Conservation (phyloP, 1,284 basidiomycete species). For the Sporisorium iseilematis-ciliati region DNA sequence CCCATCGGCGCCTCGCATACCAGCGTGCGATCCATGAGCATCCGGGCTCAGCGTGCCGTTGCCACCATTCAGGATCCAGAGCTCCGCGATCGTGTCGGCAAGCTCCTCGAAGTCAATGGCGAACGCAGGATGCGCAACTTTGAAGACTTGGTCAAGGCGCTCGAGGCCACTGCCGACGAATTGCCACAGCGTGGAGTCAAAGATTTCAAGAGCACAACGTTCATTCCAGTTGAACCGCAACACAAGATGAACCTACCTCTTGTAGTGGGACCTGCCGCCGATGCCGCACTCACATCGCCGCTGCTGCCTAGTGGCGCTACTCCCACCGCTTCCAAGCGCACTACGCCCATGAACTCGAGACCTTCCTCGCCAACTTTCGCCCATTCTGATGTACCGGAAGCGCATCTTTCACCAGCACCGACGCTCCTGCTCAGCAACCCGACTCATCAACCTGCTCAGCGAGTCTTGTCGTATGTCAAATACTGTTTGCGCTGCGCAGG, state of each 20-base stretch:
- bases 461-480: slow-evolving; percentile 64
- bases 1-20: slow-evolving; percentile 74
- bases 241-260: slow-evolving; percentile 72
- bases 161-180: slow-evolving; percentile 43
- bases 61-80: slow-evolving; percentile 70
- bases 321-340: slow-evolving; percentile 34
- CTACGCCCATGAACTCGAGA: slow-evolving; percentile 41
- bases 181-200: slow-evolving; percentile 44
- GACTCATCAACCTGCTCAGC: slow-evolving; percentile 54
- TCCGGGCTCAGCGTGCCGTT: slow-evolving; percentile 71
- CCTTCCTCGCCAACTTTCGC: slow-evolving; percentile 25
- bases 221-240: slow-evolving; percentile 70
- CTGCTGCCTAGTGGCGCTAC: slow-evolving; percentile 42
- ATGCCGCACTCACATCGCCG: slow-evolving; percentile 44
- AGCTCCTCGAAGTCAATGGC: slow-evolving; percentile 73
- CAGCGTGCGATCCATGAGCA: slow-evolving; percentile 71
- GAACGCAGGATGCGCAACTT: slow-evolving; percentile 72
- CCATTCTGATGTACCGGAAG: slow-evolving; percentile 11
- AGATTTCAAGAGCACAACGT: slow-evolving; percentile 73
- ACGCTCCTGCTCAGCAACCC: slow-evolving; percentile 60
- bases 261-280: slow-evolving; percentile 49
- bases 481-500: slow-evolving; percentile 73
- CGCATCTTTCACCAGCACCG: slow-evolving; percentile 42
- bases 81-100: slow-evolving; percentile 71
- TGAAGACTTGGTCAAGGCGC: slow-evolving; percentile 53